Conservation (phyloP, 2,329 filamentous ascomycete genomes). For the Zarea fungicola region DNA sequence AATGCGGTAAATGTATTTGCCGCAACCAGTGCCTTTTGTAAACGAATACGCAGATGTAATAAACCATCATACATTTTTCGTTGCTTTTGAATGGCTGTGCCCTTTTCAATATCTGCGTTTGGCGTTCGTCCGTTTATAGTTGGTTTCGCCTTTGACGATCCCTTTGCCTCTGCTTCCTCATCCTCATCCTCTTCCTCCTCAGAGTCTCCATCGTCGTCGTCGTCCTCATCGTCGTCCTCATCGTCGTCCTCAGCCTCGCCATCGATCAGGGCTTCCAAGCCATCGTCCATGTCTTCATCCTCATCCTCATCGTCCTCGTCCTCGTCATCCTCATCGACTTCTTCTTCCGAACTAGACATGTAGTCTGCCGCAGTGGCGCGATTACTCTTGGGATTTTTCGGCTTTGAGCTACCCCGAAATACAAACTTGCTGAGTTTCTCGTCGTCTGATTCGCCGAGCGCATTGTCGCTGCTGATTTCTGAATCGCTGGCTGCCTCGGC, state of each 20-base stretch:
- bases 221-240: conserved; percentile 28
- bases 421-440: conserved; percentile 73
- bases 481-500: conserved; percentile 47
- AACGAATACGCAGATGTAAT: conserved; percentile 81
- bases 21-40: conserved; percentile 85
- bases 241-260: conserved; percentile 27
- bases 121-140: conserved; percentile 24
- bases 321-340: conserved; percentile 33
- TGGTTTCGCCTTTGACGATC: conserved; percentile 27
- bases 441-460: conserved; percentile 78
- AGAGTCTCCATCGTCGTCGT: conserved; percentile 28
- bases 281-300: conserved; percentile 35
- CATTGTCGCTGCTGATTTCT: conserved; percentile 61
- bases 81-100: conserved; percentile 79
- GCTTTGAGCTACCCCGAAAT: conserved; percentile 55
- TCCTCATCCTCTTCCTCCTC: conserved; percentile 33
- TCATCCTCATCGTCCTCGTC: conserved; percentile 34
- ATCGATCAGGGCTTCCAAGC: conserved; percentile 29
- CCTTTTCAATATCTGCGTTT: conserved; percentile 69
- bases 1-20: conserved; percentile 64
- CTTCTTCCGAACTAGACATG: conserved; percentile 44
- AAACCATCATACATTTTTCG: conserved; percentile 81
- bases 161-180: conserved; percentile 31
- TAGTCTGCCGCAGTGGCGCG: conserved; percentile 53
- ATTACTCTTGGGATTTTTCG: conserved; percentile 31